phyloP scores from a whole-genome alignment of 331 rosid species.

The Acacia concinna region DNA sequence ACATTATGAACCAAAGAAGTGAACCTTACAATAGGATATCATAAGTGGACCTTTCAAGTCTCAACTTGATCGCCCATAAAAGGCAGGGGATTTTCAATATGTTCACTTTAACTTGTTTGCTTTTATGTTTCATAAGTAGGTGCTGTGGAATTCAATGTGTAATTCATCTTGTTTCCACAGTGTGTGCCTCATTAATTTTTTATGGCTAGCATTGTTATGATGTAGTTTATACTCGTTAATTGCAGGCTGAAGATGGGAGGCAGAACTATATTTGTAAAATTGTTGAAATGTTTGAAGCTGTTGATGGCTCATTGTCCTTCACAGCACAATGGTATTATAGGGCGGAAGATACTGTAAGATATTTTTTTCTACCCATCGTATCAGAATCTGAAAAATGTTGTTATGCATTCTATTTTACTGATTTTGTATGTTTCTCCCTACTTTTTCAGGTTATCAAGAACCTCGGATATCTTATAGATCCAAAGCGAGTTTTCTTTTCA shows the following conservation, averaged over 20 bases:
- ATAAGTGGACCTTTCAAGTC: not conserved
- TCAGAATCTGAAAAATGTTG: not conserved
- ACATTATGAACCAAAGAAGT: not conserved
- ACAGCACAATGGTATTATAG: conserved; percentile 81
- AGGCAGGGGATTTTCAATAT: not conserved
- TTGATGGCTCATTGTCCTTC: conserved; percentile 51
- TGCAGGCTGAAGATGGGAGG: conserved; percentile 53
- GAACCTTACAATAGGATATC: not conserved
- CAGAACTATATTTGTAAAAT: conserved; percentile 55
- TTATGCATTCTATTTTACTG: not conserved
- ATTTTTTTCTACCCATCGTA: not conserved
- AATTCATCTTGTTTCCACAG: not conserved
- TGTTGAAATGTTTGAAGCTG: conserved; percentile 62
- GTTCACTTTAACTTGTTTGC: not conserved
- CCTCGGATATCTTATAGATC: conserved; percentile 43
- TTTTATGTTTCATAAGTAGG: not conserved
- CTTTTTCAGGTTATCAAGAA: conserved; percentile 49
- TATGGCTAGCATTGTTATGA: not conserved
- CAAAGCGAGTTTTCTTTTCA: conserved; percentile 68
- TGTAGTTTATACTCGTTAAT: not conserved
- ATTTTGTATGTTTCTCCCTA: not conserved
- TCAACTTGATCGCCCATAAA: not conserved
- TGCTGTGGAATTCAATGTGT: not conserved
- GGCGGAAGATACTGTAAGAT: conserved; percentile 55
- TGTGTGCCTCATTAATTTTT: not conserved